Evolutionary conservation across 176 grass and related monocot genomes (phyloP), one percentile per base, ranked within the genome.

Genomic region (Carex cristatella): DNA sequence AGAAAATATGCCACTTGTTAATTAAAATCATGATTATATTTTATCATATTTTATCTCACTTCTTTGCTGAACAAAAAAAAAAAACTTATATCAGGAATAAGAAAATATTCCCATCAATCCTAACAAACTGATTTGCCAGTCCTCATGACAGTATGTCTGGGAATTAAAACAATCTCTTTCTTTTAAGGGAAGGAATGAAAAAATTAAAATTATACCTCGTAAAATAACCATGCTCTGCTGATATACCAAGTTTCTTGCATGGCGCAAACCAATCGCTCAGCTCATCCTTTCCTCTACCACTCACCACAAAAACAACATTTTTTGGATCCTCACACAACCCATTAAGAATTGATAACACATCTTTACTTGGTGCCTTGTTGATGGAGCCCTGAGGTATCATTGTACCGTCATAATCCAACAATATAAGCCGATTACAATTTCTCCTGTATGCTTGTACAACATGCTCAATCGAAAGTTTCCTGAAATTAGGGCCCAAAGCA

Each of bases 141-240:
- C 6, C 18, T 60, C 16, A n/a, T 59, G 18, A 59, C 18, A 60
- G 48, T 49, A 49, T 49, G 48, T 10, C 48, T 60, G 18, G 40
- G 33, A 69, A 69, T n/a, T 80, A 61, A 40, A 40, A 40, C 38
- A 40, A 40, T 40, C 7, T 27, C 46, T n/a, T 61, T 28, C 23
- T 53, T 28, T 14, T 13, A 28, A 77, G 54, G 64, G 30, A 70
- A 70, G 4, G 48, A 49, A 49, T 10, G 9, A 16, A 42, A 69
- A 70, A n/a, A 6, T 18, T 42, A 40, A 71, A 84, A 87, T 10
- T 74, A 30, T 92, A 95, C 96, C 96, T 94, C 0, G 88, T 99
- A 85, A 95, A 95, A 86, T 91, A 99, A 58, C 96, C 96, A 42
- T 99, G 96, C 84, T 99, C 96, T 0, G 96, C 96, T 18, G 96